phyloP scores from a whole-genome alignment of 768 basidiomycete genomes.

The Lentinula detonsa region DNA sequence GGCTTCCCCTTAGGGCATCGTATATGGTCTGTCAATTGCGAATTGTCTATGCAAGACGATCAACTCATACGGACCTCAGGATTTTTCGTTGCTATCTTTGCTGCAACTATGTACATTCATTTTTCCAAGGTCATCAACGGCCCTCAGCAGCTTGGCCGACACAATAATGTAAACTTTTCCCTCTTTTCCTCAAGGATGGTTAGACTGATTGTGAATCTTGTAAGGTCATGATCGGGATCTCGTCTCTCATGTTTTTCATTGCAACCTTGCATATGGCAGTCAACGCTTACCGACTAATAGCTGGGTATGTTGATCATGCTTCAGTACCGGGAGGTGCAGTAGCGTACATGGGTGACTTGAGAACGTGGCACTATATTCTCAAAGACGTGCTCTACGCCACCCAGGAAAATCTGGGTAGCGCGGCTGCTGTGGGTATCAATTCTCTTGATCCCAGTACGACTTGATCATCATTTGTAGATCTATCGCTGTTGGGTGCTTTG shows the following conservation, averaged over 20 bases:
- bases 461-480: slow-evolving; percentile 8
- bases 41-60: background rate
- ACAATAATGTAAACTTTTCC: slow-evolving; percentile 1
- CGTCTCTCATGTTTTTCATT: slow-evolving; percentile 14
- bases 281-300: slow-evolving; percentile 11
- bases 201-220: background rate
- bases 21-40: background rate
- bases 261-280: slow-evolving; percentile 14
- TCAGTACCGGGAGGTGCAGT: slow-evolving; percentile 10
- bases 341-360: slow-evolving; percentile 10
- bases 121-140: background rate
- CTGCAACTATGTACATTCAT: slow-evolving; percentile 10
- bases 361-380: slow-evolving; percentile 15
- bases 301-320: slow-evolving; percentile 9
- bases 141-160: background rate
- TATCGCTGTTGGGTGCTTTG: slow-evolving; percentile 18
- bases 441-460: background rate
- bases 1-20: background rate
- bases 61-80: slow-evolving; percentile 1
- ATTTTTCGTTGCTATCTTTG: slow-evolving; percentile 10
- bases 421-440: slow-evolving; percentile 9
- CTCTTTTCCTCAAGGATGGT: background rate
- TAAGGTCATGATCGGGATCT: slow-evolving; percentile 13
- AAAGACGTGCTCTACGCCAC: slow-evolving; percentile 12
- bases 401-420: slow-evolving; percentile 15